A percentile compares a stretch with the other conserved stretches of the same genome.
Evolutionary conservation across 2,329 filamentous ascomycete genomes (phyloP).

Genomic region (Ascochyta viciae-villosae): DNA sequence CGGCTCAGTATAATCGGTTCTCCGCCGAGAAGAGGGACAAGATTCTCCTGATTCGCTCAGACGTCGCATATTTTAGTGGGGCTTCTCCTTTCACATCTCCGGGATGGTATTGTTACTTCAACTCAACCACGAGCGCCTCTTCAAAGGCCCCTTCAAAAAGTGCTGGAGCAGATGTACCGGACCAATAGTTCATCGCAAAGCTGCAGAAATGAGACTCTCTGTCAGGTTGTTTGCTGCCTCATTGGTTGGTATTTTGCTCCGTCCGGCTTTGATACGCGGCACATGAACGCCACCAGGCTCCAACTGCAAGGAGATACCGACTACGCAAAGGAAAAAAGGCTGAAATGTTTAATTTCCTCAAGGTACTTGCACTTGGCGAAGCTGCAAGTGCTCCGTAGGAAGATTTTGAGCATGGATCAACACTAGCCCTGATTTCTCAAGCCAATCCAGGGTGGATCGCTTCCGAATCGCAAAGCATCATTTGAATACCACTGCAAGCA

Average conservation of each 20-base stretch:
- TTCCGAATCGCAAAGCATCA: background rate
- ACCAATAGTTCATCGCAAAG: background rate
- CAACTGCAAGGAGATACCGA: too few species aligned
- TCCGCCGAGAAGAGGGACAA: background rate
- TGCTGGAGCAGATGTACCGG: background rate
- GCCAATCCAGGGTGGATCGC: background rate
- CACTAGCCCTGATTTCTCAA: background rate
- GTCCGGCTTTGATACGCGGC: too few species aligned
- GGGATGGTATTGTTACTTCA: too few species aligned
- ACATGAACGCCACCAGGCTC: too few species aligned
- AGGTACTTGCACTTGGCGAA: too few species aligned
- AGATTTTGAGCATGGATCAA: background rate
- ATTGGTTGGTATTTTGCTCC: too few species aligned
- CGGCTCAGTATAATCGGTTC: too few species aligned
- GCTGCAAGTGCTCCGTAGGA: background rate
- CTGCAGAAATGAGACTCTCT: background rate
- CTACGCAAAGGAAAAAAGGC: too few species aligned
- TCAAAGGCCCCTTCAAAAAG: background rate
- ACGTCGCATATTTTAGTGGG: background rate
- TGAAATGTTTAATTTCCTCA: too few species aligned
- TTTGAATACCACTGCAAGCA: background rate
- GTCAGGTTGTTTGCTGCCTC: too few species aligned
- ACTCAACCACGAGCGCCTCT: too few species aligned
- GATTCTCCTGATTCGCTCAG: background rate
- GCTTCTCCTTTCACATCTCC: too few species aligned